These are phyloP conservation scores for Dictyostelium capitatum DNA, from an alignment of 78 protist genomes.

Conservation along the genomic window DNA sequence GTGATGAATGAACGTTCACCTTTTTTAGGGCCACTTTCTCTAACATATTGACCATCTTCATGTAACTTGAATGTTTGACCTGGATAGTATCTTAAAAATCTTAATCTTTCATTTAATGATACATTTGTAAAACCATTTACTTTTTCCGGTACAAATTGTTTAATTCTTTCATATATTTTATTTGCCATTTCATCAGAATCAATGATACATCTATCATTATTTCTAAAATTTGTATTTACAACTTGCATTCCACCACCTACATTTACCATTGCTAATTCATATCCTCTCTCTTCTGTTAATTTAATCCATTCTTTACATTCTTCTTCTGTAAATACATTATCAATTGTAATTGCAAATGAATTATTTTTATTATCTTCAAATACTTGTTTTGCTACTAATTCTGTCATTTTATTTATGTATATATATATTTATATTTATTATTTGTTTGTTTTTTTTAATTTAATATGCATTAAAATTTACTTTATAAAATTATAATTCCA, in stretches of 20 bases:
- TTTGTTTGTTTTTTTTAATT: no score
- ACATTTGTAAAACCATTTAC: background rate
- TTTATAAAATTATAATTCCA: no score
- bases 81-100: conserved; percentile 36
- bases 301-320: conserved; percentile 50
- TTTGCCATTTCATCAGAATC: conserved; percentile 55
- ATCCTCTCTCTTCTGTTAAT: conserved; percentile 39
- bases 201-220: conserved; percentile 61
- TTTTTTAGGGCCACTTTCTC: conserved; percentile 31
- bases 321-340: conserved; percentile 49
- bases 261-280: conserved; percentile 47
- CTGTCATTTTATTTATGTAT: no score
- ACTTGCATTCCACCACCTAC: conserved; percentile 38
- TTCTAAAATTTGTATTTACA: conserved; percentile 35
- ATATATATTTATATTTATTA: no score
- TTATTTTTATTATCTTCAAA: no score
- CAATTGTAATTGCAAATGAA: conserved; percentile 27
- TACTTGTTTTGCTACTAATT: no score
- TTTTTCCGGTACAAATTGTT: conserved; percentile 24
- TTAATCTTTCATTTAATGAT: conserved; percentile 47
- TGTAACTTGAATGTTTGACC: conserved; percentile 43
- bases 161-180: conserved; percentile 29
- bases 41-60: conserved; percentile 11
- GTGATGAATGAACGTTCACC: conserved; percentile 47
- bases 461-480: no score